These are phyloP conservation scores for Inga oerstediana DNA, from an alignment of 306 rosid genomes.

Conservation along the genomic window DNA sequence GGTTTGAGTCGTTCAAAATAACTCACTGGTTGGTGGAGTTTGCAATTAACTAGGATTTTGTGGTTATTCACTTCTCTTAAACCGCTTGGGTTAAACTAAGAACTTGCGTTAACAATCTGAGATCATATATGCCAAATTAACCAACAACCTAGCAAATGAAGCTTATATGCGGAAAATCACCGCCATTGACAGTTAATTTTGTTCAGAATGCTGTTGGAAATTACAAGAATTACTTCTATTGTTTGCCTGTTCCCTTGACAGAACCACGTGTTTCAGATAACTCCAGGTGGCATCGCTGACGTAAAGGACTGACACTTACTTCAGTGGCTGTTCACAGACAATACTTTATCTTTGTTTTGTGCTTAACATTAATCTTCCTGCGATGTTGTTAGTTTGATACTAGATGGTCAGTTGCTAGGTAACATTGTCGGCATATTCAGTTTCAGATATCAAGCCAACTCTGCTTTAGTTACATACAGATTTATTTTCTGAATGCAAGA, in stretches of 20 bases:
- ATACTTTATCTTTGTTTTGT: background rate
- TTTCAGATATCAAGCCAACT: background rate
- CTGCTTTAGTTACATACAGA: constrained; percentile 11
- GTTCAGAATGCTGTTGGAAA: constrained; percentile 4
- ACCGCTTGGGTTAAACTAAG: background rate
- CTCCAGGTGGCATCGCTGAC: constrained; percentile 89
- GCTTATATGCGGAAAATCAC: constrained; percentile 1
- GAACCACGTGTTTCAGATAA: constrained; percentile 83
- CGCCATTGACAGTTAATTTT: background rate
- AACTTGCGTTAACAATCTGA: constrained; percentile 2
- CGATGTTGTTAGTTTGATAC: constrained; percentile 30
- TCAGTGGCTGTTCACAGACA: background rate
- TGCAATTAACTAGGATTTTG: background rate
- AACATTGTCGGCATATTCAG: constrained; percentile 13
- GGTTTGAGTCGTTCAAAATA: background rate
- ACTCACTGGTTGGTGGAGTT: background rate
- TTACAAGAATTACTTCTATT: background rate
- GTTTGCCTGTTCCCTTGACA: constrained; percentile 55
- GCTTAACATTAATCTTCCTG: constrained; percentile 42
- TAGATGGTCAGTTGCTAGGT: constrained; percentile 13
- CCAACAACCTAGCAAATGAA: background rate
- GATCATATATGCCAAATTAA: constrained; percentile 5
- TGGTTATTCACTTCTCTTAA: constrained; percentile 23
- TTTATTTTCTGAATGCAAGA: background rate
- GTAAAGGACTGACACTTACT: constrained; percentile 72